Base-by-base conservation (phyloP, 2,329 filamentous ascomycete genomes). In the Colletotrichum sojae region DNA sequence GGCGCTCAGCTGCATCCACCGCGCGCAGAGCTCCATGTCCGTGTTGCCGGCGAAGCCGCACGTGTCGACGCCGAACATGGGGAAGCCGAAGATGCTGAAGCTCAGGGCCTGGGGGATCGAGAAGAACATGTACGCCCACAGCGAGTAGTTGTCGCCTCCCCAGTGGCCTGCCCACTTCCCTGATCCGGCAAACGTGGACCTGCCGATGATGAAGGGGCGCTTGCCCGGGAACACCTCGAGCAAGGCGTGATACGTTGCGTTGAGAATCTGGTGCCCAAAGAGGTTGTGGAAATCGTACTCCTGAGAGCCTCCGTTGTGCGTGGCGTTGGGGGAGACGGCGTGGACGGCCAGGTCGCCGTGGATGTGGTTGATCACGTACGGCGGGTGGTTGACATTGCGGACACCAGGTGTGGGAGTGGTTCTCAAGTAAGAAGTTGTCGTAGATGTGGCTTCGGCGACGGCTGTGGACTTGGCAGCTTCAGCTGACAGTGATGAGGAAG, bases 231-330 rank as follows among this genome's bases (percentile, higher is more conserved):
- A 88, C 18, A 93, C 83, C 2, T 83, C 78, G 3, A 91, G 82
- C 39, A 96, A 87, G 66, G 89, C 92, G 54, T 91, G 82, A 76
- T 94, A 94, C 0, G 94, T 96, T 10, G 92, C 92, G 69, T 92
- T 92, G 65, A 94, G 83, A 72, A 95, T 92, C 77, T 91, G 89
- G 74, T 92, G 86, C 0, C 93, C 93, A 75, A 86, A 95, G 1
- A 96, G 81, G 75, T 93, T 96, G 83, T 97, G 94, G 27, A 93
- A 89, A 76, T 97, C 93, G 76, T 97, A 97, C 76, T 97, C 92
- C 48, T 88, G 78, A 1, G 89, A 84, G 4, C 92, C 93, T 73
- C 93, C 92, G 53, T 88, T 83, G 75, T 96, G 92, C 2, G 91
- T 94, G 0, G 93, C 91, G 74, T 96, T 94, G 0, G 93, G 92